Conservation (phyloP, 768 basidiomycete genomes). For the Boletus sensibilis region DNA sequence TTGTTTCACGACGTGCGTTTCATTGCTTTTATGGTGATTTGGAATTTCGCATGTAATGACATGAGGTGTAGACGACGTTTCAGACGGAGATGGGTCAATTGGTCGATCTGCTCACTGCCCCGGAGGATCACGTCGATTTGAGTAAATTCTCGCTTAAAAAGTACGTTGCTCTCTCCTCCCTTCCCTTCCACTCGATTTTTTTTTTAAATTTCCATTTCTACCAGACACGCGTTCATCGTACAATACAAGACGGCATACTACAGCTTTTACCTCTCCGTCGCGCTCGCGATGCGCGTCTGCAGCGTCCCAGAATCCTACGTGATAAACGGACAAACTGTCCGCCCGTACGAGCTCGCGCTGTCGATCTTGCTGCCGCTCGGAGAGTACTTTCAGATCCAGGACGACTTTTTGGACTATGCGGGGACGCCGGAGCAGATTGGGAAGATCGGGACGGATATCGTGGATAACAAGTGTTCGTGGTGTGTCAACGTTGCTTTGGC, state of each 20-base stretch:
- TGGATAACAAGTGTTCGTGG: conserved; percentile 99
- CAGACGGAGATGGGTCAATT: conserved; percentile 97
- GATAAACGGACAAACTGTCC: conserved; percentile 39
- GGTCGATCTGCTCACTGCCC: conserved; percentile 93
- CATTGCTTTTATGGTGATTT: too few relatives aligned
- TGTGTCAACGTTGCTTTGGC: conserved; percentile 84
- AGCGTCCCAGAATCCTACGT: conserved; percentile 54
- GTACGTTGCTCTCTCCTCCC: background rate
- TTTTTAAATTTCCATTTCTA: too few relatives aligned
- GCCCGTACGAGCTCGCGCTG: conserved; percentile 70
- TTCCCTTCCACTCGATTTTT: too few relatives aligned
- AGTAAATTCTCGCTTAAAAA: conserved; percentile 84
- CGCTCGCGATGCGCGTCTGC: conserved; percentile 84
- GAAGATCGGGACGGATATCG: conserved; percentile 96
- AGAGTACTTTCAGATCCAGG: conserved; percentile 98
- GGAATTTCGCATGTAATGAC: background rate
- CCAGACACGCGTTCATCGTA: conserved; percentile 88
- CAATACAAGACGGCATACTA: conserved; percentile 98
- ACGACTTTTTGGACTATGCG: conserved; percentile 94
- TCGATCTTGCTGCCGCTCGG: conserved; percentile 89
- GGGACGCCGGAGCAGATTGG: conserved; percentile 90
- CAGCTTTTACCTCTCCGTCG: conserved; percentile 98
- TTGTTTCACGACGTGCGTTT: conserved; percentile 76
- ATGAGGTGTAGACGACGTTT: conserved; percentile 52
- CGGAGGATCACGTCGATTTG: conserved; percentile 86